These are phyloP conservation scores for Candida maesae DNA, from an alignment of 805 yeast species.

Conservation along the genomic window DNA sequence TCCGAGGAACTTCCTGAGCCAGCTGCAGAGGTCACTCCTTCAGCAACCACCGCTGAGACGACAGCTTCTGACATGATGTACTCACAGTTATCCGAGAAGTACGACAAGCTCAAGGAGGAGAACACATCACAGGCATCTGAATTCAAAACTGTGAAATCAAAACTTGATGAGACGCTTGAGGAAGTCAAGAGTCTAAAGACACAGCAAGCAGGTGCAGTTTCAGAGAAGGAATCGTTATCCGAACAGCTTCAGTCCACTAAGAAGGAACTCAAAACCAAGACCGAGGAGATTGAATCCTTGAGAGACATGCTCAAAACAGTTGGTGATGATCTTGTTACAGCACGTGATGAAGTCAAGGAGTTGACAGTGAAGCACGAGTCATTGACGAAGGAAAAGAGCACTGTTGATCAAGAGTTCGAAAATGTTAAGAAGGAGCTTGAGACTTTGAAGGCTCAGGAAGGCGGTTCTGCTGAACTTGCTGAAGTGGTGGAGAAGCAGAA, in stretches of 20 bases:
- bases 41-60: neutral
- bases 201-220: neutral
- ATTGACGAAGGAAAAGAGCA: neutral
- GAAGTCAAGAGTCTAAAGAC: neutral
- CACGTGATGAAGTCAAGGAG: conserved; percentile 54
- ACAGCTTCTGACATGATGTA: neutral
- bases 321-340: conserved; percentile 75
- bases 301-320: conserved; percentile 73
- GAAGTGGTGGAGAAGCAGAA: conserved; percentile 23
- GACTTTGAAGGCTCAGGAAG: neutral
- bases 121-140: neutral
- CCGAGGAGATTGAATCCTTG: conserved; percentile 63
- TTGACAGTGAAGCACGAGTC: conserved; percentile 12
- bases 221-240: conserved; percentile 1
- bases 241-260: conserved; percentile 21
- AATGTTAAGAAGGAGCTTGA: conserved; percentile 1
- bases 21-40: neutral
- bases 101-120: neutral
- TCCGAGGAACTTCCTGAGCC: conserved; percentile 20
- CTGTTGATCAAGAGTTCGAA: neutral
- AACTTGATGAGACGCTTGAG: conserved; percentile 1
- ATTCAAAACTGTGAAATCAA: no score
- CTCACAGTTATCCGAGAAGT: neutral
- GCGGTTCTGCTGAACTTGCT: conserved; percentile 5
- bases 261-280: conserved; percentile 35